A percentile compares a stretch with the other conserved stretches of the same genome.
These are phyloP conservation scores for Cyclocybe cylindracea DNA, from an alignment of 768 basidiomycete genomes.

Conservation along the genomic window DNA sequence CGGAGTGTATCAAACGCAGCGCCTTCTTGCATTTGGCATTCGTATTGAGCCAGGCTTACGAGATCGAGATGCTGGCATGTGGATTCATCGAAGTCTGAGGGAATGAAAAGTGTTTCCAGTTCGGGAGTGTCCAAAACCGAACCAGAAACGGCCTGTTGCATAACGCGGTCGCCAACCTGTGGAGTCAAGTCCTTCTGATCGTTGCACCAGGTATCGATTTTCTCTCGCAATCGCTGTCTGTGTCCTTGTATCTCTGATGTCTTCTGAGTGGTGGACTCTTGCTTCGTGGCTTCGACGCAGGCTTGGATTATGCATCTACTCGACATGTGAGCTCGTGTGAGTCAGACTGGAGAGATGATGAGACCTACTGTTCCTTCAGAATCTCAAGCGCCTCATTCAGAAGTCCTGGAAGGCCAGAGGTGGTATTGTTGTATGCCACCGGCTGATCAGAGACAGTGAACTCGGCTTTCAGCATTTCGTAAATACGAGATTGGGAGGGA, in stretches of 20 bases:
- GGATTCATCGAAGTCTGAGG: conserved; percentile 8
- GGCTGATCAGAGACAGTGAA: no score
- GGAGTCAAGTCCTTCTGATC: conserved; percentile 8
- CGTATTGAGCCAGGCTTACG: neutral
- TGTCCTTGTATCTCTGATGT: neutral
- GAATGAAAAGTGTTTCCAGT: conserved; percentile 9
- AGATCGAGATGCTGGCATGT: conserved; percentile 1
- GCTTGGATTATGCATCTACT: neutral
- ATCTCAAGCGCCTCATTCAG: no score
- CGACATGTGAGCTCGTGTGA: neutral
- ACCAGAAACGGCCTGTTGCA: neutral
- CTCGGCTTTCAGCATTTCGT: no score
- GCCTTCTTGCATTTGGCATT: conserved; percentile 14
- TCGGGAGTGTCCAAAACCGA: neutral
- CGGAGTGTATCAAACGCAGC: neutral
- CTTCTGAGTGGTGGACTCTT: neutral
- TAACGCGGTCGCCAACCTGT: conserved; percentile 2
- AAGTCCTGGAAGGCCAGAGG: no score
- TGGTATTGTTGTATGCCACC: no score
- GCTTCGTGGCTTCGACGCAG: neutral
- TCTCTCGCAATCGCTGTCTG: neutral
- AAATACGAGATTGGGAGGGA: no score
- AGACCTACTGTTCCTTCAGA: no score
- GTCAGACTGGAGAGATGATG: no score
- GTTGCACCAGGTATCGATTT: conserved; percentile 11